phyloP scores from a whole-genome alignment of 768 basidiomycete genomes.

The Russula brevipes region DNA sequence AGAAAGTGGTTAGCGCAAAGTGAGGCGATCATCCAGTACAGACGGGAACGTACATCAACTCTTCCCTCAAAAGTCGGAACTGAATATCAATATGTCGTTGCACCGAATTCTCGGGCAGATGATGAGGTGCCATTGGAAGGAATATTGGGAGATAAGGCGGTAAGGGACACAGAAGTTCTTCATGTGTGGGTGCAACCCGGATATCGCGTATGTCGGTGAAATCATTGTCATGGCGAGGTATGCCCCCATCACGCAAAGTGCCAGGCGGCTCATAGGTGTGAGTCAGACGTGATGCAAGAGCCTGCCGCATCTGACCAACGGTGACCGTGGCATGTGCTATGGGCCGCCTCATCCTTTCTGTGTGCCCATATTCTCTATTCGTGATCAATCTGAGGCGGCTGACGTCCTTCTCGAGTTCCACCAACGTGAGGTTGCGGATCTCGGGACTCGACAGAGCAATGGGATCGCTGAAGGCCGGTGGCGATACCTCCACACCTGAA shows the following conservation, averaged over 20 bases:
- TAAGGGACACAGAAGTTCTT: constrained; percentile 49
- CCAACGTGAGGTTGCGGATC: constrained; percentile 38
- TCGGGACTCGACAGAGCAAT: constrained; percentile 31
- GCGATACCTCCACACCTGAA: constrained; percentile 34
- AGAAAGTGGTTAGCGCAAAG: background rate
- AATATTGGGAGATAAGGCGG: constrained; percentile 60
- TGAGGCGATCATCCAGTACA: background rate
- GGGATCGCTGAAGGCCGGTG: constrained; percentile 44
- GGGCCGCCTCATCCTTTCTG: constrained; percentile 26
- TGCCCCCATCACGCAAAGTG: constrained; percentile 39
- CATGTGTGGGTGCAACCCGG: constrained; percentile 63
- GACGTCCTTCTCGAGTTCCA: constrained; percentile 34
- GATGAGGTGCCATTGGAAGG: constrained; percentile 59
- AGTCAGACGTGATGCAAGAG: constrained; percentile 36
- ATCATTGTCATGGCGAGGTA: constrained; percentile 66
- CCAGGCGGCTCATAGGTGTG: constrained; percentile 54
- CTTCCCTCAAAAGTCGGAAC: constrained; percentile 69
- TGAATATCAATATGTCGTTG: constrained; percentile 65
- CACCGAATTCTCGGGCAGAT: constrained; percentile 52
- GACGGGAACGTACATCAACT: constrained; percentile 47
- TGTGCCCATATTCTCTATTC: constrained; percentile 43
- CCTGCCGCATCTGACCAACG: constrained; percentile 31
- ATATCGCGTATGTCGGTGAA: constrained; percentile 50
- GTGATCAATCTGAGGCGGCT: constrained; percentile 40
- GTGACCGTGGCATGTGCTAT: constrained; percentile 15